Evolutionary conservation across 441 rosid genomes (phyloP).

Genomic region (Monsonia emarginata): DNA sequence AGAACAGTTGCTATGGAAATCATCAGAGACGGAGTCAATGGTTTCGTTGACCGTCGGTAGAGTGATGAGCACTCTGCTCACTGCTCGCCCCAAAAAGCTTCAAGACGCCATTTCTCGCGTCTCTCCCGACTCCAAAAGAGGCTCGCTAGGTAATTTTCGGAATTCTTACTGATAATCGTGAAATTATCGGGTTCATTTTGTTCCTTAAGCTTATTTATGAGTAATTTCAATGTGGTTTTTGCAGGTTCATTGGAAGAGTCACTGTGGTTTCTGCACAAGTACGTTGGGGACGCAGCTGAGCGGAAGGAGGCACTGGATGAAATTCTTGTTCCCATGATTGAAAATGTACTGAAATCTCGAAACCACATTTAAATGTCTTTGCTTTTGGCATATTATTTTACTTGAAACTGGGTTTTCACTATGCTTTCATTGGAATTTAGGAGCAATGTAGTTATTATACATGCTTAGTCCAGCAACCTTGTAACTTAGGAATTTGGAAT

Average conservation of each 20-base stretch:
- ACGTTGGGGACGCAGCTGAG: constrained; percentile 45
- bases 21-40: constrained; percentile 44
- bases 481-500: not conserved
- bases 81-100: constrained; percentile 62
- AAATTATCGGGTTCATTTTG: not conserved
- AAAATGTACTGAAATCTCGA: constrained; percentile 35
- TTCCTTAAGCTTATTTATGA: not conserved
- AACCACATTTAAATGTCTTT: not conserved
- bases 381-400: not conserved
- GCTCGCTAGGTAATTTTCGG: constrained; percentile 33
- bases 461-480: not conserved
- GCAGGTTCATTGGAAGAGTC: constrained; percentile 66
- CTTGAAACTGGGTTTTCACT: not conserved
- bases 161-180: not conserved
- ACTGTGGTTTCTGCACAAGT: constrained; percentile 50
- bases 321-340: constrained; percentile 58
- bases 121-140: constrained; percentile 30
- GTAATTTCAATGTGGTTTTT: not conserved
- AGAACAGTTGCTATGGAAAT: constrained; percentile 35
- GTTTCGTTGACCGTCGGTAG: constrained; percentile 54
- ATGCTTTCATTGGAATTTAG: not conserved
- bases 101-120: constrained; percentile 42
- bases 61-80: constrained; percentile 50
- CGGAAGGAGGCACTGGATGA: constrained; percentile 44
- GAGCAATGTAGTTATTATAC: not conserved